phyloP scores from a whole-genome alignment of 352 stramenopile genomes.

The Peronospora destructor region DNA sequence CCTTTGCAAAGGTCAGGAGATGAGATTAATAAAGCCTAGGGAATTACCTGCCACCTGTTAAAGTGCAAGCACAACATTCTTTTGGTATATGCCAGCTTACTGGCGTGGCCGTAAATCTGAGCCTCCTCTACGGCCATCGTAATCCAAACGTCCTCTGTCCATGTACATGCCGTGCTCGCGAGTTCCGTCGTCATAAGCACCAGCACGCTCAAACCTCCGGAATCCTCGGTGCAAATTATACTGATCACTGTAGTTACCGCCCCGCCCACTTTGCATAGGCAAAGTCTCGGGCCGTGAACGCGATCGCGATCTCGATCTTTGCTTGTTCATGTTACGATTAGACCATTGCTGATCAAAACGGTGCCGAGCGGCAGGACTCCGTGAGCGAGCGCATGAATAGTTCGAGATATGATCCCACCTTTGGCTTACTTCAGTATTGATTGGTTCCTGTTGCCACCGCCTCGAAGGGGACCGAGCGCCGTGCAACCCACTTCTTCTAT shows the following conservation, averaged over 20 bases:
- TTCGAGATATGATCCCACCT: conserved; percentile 7
- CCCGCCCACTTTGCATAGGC: conserved; percentile 1
- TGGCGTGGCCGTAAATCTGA: conserved; percentile 8
- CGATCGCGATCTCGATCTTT: conserved; percentile 13
- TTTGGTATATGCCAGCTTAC: conserved; percentile 12
- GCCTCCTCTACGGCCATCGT: conserved; percentile 17
- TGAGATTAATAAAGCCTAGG: conserved; percentile 24
- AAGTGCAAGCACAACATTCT: conserved; percentile 4
- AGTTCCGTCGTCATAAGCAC: conserved; percentile 3
- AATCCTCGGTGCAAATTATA: conserved; percentile 8
- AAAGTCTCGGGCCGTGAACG: background rate
- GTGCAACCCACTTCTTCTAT: background rate
- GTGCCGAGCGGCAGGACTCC: background rate
- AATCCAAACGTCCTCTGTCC: conserved; percentile 11
- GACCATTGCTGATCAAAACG: conserved; percentile 6
- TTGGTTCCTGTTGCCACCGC: conserved; percentile 8
- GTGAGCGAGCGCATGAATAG: conserved; percentile 9
- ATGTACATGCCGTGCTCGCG: conserved; percentile 6
- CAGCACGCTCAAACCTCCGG: conserved; percentile 8
- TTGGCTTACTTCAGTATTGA: background rate
- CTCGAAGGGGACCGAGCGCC: conserved; percentile 5
- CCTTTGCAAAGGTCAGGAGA: conserved; percentile 67
- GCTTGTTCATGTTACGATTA: background rate
- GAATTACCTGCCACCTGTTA: conserved; percentile 6
- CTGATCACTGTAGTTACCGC: background rate